These are phyloP conservation scores for Suillus luteus DNA, from an alignment of 768 basidiomycete species.

Conservation along the genomic window DNA sequence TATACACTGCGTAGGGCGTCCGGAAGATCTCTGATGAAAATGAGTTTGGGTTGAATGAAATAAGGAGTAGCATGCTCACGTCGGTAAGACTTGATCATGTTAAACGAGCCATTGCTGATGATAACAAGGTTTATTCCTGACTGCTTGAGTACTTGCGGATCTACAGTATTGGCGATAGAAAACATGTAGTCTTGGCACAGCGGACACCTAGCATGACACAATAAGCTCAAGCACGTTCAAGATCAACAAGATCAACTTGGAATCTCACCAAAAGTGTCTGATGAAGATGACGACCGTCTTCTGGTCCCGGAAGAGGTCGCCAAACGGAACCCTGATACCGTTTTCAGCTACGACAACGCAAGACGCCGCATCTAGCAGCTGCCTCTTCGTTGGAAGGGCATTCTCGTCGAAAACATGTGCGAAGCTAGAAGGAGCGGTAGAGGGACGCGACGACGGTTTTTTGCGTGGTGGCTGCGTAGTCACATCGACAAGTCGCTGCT, in stretches of 20 bases:
- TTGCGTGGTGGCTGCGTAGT: conserved; percentile 4
- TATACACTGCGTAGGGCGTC: conserved; percentile 73
- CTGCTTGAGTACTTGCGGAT: conserved; percentile 47
- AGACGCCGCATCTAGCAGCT: conserved; percentile 62
- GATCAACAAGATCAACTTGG: conserved; percentile 11
- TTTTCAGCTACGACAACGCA: conserved; percentile 67
- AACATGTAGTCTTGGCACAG: conserved; percentile 87
- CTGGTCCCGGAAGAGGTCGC: conserved; percentile 58
- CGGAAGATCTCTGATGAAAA: conserved; percentile 60
- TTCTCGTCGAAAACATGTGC: conserved; percentile 42
- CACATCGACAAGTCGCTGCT: conserved; percentile 12
- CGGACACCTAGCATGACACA: conserved; percentile 55
- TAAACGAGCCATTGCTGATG: conserved; percentile 77
- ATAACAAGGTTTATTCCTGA: conserved; percentile 64
- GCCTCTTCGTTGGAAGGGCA: conserved; percentile 51
- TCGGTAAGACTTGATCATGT: conserved; percentile 75
- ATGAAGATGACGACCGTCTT: conserved; percentile 82
- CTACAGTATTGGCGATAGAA: conserved; percentile 54
- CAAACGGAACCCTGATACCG: conserved; percentile 67
- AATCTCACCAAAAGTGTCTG: conserved; percentile 73
- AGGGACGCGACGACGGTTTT: conserved; percentile 20
- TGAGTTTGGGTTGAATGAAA: not conserved
- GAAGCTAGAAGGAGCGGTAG: conserved; percentile 17
- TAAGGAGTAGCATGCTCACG: conserved; percentile 39
- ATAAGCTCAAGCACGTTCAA: conserved; percentile 6